A percentile compares a stretch with the other conserved stretches of the same genome.
Conservation (phyloP, 1,139 yeast genomes). For the Kurtzmaniella natalensis region DNA sequence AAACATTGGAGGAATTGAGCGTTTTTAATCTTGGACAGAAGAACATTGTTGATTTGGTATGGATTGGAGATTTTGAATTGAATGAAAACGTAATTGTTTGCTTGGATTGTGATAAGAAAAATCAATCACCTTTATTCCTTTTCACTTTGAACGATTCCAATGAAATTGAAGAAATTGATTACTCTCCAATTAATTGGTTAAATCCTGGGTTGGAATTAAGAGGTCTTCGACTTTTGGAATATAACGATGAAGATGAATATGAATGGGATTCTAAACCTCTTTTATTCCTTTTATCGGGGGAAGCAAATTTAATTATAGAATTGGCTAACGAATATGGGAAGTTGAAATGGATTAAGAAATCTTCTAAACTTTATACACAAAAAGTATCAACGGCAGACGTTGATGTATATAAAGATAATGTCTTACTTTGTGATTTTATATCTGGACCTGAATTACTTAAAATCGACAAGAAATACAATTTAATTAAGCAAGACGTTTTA, state of each 20-base stretch:
- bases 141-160: background rate
- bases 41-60: background rate
- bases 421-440: slow-evolving; percentile 1
- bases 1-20: background rate
- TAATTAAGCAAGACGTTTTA: background rate
- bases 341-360: background rate
- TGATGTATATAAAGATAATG: background rate
- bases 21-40: background rate
- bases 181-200: background rate
- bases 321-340: background rate
- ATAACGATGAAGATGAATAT: background rate
- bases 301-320: background rate
- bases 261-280: background rate
- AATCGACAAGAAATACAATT: slow-evolving; percentile 1
- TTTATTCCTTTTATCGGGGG: background rate
- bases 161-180: background rate
- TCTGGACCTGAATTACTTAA: slow-evolving; percentile 2
- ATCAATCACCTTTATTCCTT: background rate
- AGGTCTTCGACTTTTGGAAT: background rate
- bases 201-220: background rate
- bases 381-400: slow-evolving; percentile 1
- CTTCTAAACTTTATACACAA: background rate
- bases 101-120: background rate
- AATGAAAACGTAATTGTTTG: background rate
- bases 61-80: slow-evolving; percentile 1